A percentile compares a stretch with the other conserved stretches of the same genome.
Conservation (phyloP, 2,329 filamentous ascomycete genomes). For the Fusarium pseudonygamai region DNA sequence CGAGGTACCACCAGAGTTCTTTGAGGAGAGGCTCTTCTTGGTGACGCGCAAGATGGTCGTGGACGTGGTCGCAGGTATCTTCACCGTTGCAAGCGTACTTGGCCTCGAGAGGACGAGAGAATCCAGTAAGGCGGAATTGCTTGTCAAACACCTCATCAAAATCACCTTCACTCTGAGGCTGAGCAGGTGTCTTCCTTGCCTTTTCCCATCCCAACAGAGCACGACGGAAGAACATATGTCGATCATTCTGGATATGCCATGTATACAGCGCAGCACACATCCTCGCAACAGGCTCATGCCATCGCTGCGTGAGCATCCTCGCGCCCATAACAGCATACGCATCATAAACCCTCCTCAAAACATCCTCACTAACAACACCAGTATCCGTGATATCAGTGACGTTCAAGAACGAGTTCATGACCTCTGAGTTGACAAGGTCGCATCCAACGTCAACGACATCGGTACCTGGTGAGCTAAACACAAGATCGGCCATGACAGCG, state of each 20-base stretch:
- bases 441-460: constrained; percentile 38
- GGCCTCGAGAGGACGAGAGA: constrained; percentile 32
- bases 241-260: constrained; percentile 47
- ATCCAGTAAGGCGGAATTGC: constrained; percentile 41
- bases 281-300: constrained; percentile 46
- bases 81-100: constrained; percentile 26
- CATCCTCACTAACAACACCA: constrained; percentile 29
- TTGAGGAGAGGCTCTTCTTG: constrained; percentile 22
- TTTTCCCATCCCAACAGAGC: constrained; percentile 44
- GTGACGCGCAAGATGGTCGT: constrained; percentile 3
- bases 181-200: constrained; percentile 40
- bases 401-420: constrained; percentile 39
- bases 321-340: constrained; percentile 38
- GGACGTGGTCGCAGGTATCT: constrained; percentile 32
- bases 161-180: constrained; percentile 41
- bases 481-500: constrained; percentile 37
- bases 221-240: constrained; percentile 46
- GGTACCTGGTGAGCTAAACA: constrained; percentile 40
- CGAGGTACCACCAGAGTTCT: constrained; percentile 33
- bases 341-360: constrained; percentile 32
- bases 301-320: constrained; percentile 45
- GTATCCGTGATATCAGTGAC: constrained; percentile 35
- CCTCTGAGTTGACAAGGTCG: constrained; percentile 37
- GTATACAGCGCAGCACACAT: constrained; percentile 46
- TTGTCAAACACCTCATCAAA: constrained; percentile 47